Conservation (phyloP, 306 rosid species). For the Sindora glabra region DNA sequence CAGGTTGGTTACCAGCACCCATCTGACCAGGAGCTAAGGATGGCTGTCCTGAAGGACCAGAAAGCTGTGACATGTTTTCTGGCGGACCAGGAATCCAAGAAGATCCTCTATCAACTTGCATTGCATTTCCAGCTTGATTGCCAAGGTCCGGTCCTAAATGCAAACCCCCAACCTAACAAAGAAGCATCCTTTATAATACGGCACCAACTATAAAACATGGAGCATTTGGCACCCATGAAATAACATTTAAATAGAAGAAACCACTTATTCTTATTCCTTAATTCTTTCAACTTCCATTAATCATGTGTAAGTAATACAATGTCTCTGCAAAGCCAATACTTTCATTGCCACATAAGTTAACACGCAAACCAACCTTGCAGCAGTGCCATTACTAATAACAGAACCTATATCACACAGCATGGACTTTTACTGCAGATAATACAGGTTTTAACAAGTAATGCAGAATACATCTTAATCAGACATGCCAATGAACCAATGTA, state of each 20-base stretch:
- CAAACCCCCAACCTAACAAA: slow-evolving; percentile 54
- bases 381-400: too few relatives aligned
- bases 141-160: slow-evolving; percentile 57
- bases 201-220: slow-evolving; percentile 2
- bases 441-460: slow-evolving; percentile 9
- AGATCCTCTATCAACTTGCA: slow-evolving; percentile 73
- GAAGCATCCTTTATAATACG: slow-evolving; percentile 5
- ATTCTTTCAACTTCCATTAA: too few relatives aligned
- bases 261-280: too few relatives aligned
- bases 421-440: neutral
- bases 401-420: neutral
- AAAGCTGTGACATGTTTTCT: slow-evolving; percentile 51
- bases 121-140: slow-evolving; percentile 59
- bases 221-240: neutral
- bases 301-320: too few relatives aligned
- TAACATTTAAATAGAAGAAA: too few relatives aligned
- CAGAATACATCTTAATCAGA: neutral
- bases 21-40: slow-evolving; percentile 39
- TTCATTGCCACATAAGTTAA: too few relatives aligned
- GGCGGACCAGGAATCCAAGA: slow-evolving; percentile 60
- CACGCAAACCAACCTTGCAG: too few relatives aligned
- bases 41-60: slow-evolving; percentile 49
- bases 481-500: neutral
- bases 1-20: slow-evolving; percentile 54
- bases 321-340: too few relatives aligned